A percentile compares a stretch with the other conserved stretches of the same genome.
Evolutionary conservation across 2,329 filamentous ascomycete species (phyloP).

Genomic region (Chrysoporthe deuterocubensis): DNA sequence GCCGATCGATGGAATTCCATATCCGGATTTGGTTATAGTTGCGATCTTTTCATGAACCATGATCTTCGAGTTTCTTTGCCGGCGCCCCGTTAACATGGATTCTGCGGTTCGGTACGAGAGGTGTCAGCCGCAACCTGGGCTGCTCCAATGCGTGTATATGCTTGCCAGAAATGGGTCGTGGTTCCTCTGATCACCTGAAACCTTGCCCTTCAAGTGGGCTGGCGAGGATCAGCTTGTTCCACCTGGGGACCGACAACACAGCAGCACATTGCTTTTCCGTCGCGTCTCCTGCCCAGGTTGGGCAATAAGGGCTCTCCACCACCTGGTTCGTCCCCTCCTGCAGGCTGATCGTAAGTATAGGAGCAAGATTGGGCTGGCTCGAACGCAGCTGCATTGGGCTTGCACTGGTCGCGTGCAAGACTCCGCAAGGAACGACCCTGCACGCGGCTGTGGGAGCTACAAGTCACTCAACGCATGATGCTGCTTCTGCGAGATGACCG

Average conservation of each 20-base stretch:
- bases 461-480: constrained; percentile 24
- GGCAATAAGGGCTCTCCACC: constrained; percentile 15
- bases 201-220: neutral
- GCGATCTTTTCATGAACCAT: constrained; percentile 45
- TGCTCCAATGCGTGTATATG: constrained; percentile 5
- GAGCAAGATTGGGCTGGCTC: constrained; percentile 21
- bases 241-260: constrained; percentile 10
- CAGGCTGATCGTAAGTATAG: neutral
- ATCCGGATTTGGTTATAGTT: constrained; percentile 31
- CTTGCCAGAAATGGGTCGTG: neutral
- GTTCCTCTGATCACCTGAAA: constrained; percentile 11
- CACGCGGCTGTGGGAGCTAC: constrained; percentile 3
- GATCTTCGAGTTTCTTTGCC: constrained; percentile 39
- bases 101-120: constrained; percentile 32
- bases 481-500: constrained; percentile 28
- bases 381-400: constrained; percentile 16
- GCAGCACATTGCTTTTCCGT: constrained; percentile 14
- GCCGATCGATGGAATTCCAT: constrained; percentile 8
- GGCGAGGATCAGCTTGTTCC: neutral
- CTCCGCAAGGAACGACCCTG: constrained; percentile 23
- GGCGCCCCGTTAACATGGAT: constrained; percentile 30
- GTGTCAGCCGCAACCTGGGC: constrained; percentile 21
- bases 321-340: constrained; percentile 13
- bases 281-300: constrained; percentile 10
- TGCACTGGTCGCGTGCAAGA: constrained; percentile 11